These are phyloP conservation scores for Phialophora tarda DNA, from an alignment of 2,329 filamentous ascomycete genomes.

Conservation along the genomic window DNA sequence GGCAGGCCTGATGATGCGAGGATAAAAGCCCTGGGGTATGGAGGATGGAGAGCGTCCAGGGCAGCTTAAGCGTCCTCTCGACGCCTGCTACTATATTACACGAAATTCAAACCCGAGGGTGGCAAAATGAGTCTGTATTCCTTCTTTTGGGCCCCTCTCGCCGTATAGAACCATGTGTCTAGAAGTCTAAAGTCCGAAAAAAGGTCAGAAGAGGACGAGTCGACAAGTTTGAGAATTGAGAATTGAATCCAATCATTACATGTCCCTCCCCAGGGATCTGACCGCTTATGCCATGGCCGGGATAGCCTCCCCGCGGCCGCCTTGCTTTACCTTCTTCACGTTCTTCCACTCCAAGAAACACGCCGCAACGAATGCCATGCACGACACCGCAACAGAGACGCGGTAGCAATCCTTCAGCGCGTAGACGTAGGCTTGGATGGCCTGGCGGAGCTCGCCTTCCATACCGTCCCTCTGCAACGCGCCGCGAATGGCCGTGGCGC, in stretches of 20 bases:
- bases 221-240: background rate
- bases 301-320: slow-evolving; percentile 8
- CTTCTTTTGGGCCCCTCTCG: no score
- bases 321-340: slow-evolving; percentile 30
- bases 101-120: no score
- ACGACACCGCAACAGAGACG: slow-evolving; percentile 30
- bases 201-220: background rate
- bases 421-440: slow-evolving; percentile 44
- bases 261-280: background rate
- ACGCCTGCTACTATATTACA: background rate
- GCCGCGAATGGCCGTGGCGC: slow-evolving; percentile 51
- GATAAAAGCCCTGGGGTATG: no score
- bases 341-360: slow-evolving; percentile 39
- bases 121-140: no score
- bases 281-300: slow-evolving; percentile 19
- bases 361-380: slow-evolving; percentile 25
- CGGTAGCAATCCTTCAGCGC: slow-evolving; percentile 34
- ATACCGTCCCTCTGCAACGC: slow-evolving; percentile 43
- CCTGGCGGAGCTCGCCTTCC: slow-evolving; percentile 41
- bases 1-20: no score
- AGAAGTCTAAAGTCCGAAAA: background rate
- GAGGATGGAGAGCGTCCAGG: no score
- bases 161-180: background rate
- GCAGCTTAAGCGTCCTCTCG: background rate
- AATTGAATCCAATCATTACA: background rate